Evolutionary conservation across 305 asterid species (phyloP).

Genomic region (Solanum hybrid): DNA sequence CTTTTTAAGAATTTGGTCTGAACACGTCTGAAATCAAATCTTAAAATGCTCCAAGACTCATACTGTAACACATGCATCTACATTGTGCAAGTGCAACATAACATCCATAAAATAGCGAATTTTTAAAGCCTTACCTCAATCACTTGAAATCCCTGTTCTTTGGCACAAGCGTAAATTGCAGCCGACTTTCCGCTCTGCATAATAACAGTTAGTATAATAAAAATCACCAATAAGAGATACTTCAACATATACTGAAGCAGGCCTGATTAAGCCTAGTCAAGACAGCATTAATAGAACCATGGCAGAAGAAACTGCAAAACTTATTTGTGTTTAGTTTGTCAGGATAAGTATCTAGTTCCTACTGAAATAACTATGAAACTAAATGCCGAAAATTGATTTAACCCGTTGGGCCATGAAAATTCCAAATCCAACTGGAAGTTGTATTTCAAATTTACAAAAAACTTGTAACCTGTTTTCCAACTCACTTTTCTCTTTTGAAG

Average conservation of each 20-base stretch:
- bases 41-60: background rate
- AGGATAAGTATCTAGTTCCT: background rate
- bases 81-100: background rate
- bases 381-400: background rate
- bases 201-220: background rate
- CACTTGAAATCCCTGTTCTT: conserved; percentile 92
- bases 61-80: background rate
- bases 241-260: background rate
- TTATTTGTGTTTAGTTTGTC: background rate
- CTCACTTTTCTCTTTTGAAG: background rate
- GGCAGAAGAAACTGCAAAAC: background rate
- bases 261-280: background rate
- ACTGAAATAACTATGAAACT: background rate
- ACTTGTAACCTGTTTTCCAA: background rate
- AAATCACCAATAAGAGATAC: background rate
- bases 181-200: conserved; percentile 98
- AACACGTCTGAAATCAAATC: background rate
- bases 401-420: background rate
- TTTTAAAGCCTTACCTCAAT: conserved; percentile 64
- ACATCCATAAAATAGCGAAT: background rate
- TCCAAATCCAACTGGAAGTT: background rate
- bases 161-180: conserved; percentile 94
- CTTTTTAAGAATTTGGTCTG: background rate
- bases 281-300: background rate
- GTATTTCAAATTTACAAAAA: background rate